These are phyloP conservation scores for Saturnispora serradocipensis DNA, from an alignment of 805 yeast genomes.

Conservation along the genomic window DNA sequence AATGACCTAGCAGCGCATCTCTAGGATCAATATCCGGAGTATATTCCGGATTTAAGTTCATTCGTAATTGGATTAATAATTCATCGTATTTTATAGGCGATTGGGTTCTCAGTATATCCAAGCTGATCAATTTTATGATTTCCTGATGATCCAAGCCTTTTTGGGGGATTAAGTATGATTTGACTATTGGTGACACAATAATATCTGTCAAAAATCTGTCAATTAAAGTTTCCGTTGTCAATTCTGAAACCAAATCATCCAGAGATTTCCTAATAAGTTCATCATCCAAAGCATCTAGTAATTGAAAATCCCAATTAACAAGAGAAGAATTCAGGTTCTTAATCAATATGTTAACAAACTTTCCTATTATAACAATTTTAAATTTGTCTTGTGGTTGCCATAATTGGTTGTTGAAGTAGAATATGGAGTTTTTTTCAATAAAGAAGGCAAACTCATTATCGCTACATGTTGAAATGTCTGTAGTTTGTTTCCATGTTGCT, in stretches of 20 bases:
- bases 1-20: conserved; percentile 33
- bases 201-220: neutral
- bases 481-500: neutral
- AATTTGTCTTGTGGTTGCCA: neutral
- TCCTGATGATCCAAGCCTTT: conserved; percentile 11
- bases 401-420: neutral
- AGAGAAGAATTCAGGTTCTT: neutral
- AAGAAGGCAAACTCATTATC: neutral
- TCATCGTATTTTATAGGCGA: conserved; percentile 31
- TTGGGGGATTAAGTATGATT: neutral
- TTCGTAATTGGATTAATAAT: conserved; percentile 54
- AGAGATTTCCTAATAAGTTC: neutral
- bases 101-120: conserved; percentile 4
- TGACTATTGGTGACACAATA: neutral
- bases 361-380: neutral
- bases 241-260: neutral
- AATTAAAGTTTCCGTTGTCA: neutral
- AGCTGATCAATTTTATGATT: conserved; percentile 14
- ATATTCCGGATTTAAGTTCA: conserved; percentile 50
- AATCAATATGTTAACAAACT: neutral
- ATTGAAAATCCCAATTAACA: neutral
- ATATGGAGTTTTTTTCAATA: neutral
- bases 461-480: neutral
- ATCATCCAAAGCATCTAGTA: neutral
- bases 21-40: conserved; percentile 46